phyloP scores from a whole-genome alignment of 2,329 filamentous ascomycete genomes.

The Xylariomycetidae sp. region DNA sequence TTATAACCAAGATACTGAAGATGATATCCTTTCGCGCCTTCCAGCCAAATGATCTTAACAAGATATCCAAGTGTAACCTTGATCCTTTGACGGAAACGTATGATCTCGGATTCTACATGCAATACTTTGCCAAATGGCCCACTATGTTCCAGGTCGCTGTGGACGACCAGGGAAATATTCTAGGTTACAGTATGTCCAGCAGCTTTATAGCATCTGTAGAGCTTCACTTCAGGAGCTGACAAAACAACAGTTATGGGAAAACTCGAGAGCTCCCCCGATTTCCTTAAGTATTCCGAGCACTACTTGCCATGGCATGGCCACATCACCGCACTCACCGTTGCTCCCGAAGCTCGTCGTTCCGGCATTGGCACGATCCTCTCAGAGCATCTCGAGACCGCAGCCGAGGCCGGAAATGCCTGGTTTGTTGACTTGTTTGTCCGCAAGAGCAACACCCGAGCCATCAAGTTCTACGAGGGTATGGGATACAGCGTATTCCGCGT shows the following conservation, averaged over 20 bases:
- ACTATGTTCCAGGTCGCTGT: conserved; percentile 90
- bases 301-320: conserved; percentile 99
- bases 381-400: conserved; percentile 73
- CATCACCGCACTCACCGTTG: conserved; percentile 91
- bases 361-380: conserved; percentile 84
- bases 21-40: conserved; percentile 89
- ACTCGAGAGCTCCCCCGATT: conserved; percentile 78
- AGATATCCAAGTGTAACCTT: conserved; percentile 90
- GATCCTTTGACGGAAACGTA: conserved; percentile 98
- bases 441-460: conserved; percentile 80
- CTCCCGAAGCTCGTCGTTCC: conserved; percentile 77
- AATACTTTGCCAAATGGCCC: conserved; percentile 95
- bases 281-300: conserved; percentile 71
- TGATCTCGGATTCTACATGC: conserved; percentile 89
- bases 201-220: background rate
- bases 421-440: conserved; percentile 95
- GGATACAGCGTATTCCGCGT: conserved; percentile 88
- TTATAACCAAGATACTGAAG: too few species aligned
- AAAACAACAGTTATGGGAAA: conserved; percentile 98
- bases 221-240: too few species aligned
- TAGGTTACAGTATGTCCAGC: conserved; percentile 75
- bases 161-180: conserved; percentile 78
- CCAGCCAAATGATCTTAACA: conserved; percentile 76
- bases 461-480: conserved; percentile 83
- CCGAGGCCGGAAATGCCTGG: conserved; percentile 80